Evolutionary conservation across 2,329 filamentous ascomycete species (phyloP).

Genomic region (Xylaria sp.): DNA sequence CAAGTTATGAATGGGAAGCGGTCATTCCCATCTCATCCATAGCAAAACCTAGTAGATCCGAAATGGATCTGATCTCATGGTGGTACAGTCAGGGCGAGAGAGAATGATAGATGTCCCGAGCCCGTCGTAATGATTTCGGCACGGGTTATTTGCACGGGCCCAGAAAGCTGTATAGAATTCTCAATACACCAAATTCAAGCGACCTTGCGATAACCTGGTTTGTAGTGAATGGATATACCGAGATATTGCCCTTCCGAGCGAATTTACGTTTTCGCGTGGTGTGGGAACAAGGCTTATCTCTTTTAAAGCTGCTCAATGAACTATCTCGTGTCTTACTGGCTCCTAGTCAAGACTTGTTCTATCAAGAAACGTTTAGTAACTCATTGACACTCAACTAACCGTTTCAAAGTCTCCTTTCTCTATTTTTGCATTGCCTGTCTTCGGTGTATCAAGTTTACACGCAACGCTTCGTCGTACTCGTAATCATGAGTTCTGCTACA

Average conservation of each 20-base stretch:
- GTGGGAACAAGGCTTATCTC: not conserved
- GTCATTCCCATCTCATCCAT: not conserved
- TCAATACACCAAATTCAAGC: not conserved
- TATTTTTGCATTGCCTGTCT: not conserved
- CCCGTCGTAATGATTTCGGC: slow-evolving; percentile 6
- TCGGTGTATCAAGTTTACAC: not conserved
- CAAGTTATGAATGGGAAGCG: not conserved
- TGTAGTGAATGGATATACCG: not conserved
- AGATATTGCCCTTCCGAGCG: not conserved
- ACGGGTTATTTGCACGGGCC: slow-evolving; percentile 7
- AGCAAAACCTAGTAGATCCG: not conserved
- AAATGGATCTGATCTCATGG: not conserved
- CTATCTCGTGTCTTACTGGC: not conserved
- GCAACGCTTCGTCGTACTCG: not conserved
- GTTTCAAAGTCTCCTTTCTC: not conserved
- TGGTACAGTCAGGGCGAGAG: not conserved
- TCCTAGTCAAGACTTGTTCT: not conserved
- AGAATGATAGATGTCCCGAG: slow-evolving; percentile 12
- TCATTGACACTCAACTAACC: not conserved
- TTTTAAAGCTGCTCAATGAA: slow-evolving; percentile 1
- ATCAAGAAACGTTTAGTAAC: not conserved
- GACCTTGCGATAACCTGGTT: not conserved
- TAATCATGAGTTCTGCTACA: slow-evolving; percentile 8
- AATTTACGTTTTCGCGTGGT: not conserved
- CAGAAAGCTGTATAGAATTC: not conserved